phyloP scores from a whole-genome alignment of 345 rosid species.

The Orychophragmus violaceus region DNA sequence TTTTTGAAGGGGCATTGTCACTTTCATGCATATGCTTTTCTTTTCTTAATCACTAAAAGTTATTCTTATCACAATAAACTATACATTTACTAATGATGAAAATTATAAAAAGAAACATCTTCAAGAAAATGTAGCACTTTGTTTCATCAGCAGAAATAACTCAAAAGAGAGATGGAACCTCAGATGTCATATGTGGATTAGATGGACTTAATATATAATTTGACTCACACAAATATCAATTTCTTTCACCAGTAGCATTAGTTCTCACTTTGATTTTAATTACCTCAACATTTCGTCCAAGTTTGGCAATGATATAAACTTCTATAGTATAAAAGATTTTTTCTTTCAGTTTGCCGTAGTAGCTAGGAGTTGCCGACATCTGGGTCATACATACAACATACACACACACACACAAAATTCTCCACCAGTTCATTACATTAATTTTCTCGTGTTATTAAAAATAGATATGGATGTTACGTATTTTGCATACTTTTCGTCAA shows the following conservation, averaged over 20 bases:
- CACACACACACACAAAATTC: background rate
- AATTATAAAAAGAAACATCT: background rate
- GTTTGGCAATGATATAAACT: background rate
- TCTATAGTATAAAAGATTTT: background rate
- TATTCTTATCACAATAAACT: slow-evolving; percentile 17
- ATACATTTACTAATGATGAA: background rate
- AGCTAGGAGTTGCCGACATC: background rate
- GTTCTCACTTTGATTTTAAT: background rate
- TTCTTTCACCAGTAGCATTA: background rate
- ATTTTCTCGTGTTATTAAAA: background rate
- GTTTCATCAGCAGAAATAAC: slow-evolving; percentile 12
- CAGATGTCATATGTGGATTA: background rate
- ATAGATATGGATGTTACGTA: background rate
- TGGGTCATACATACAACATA: background rate
- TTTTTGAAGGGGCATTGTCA: slow-evolving; percentile 29
- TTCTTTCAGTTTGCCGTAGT: background rate
- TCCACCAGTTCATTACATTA: background rate
- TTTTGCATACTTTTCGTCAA: background rate
- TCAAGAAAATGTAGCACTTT: slow-evolving; percentile 5
- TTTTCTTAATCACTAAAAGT: slow-evolving; percentile 16
- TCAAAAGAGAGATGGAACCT: background rate
- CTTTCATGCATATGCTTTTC: slow-evolving; percentile 22
- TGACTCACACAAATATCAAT: slow-evolving; percentile 4
- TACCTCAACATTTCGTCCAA: background rate
- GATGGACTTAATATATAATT: background rate